A percentile compares a stretch with the other conserved stretches of the same genome.
Evolutionary conservation across 352 stramenopile genomes (phyloP).

Genomic region (Phytophthora crassamura): DNA sequence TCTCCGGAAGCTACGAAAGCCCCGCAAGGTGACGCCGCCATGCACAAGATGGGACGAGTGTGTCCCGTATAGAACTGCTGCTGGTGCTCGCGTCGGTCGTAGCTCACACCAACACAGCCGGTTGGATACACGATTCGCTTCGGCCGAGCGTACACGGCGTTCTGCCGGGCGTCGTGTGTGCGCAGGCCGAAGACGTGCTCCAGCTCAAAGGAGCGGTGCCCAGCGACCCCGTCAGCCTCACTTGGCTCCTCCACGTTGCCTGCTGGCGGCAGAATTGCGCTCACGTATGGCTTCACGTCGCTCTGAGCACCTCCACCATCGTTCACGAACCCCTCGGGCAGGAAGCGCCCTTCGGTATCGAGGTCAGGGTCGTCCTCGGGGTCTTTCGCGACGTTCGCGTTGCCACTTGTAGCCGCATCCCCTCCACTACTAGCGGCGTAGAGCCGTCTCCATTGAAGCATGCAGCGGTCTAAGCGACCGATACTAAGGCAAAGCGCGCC

Average conservation of each 20-base stretch:
- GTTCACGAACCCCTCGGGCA: conserved; percentile 68
- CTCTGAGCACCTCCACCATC: conserved; percentile 37
- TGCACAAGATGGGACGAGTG: conserved; percentile 60
- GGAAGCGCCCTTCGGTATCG: conserved; percentile 56
- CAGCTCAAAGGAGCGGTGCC: conserved; percentile 52
- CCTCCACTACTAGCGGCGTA: conserved; percentile 30
- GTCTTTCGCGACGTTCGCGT: conserved; percentile 50
- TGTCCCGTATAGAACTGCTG: conserved; percentile 77
- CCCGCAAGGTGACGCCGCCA: conserved; percentile 55
- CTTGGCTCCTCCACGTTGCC: conserved; percentile 41
- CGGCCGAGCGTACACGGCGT: conserved; percentile 62
- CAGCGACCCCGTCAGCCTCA: conserved; percentile 45
- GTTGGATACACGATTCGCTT: conserved; percentile 75
- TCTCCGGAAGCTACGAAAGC: conserved; percentile 75
- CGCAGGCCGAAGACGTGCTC: conserved; percentile 77
- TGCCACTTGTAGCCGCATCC: conserved; percentile 10
- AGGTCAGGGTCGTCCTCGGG: conserved; percentile 64
- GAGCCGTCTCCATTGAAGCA: conserved; percentile 74
- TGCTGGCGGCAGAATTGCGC: conserved; percentile 63
- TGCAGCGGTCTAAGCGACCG: conserved; percentile 58
- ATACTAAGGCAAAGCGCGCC: conserved; percentile 68
- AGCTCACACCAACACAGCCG: conserved; percentile 68
- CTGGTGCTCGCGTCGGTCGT: conserved; percentile 72
- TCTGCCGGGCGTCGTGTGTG: conserved; percentile 64
- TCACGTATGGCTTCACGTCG: conserved; percentile 76